Evolutionary conservation across 768 basidiomycete genomes (phyloP).

Genomic region (Fomitopsis serialis): DNA sequence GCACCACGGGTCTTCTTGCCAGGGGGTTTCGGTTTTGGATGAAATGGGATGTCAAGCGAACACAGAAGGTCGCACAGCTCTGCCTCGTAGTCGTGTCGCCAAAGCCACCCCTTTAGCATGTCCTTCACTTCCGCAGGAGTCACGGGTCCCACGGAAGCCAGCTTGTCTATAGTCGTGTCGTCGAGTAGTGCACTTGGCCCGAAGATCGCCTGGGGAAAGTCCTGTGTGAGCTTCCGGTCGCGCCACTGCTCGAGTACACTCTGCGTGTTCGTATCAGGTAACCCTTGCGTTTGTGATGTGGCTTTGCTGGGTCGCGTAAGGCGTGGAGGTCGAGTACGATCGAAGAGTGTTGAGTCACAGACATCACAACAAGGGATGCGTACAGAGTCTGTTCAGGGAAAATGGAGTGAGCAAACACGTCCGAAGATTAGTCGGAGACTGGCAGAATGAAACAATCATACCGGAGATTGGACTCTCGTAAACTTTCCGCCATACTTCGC

Average conservation of each 20-base stretch:
- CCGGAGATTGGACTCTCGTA: conserved; percentile 12
- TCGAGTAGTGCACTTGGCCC: conserved; percentile 3
- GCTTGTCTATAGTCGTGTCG: background rate
- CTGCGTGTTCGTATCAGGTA: background rate
- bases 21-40: background rate
- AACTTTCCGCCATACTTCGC: conserved; percentile 13
- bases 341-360: conserved; percentile 3
- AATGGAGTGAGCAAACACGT: too few relatives aligned
- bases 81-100: background rate
- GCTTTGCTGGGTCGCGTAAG: background rate
- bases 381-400: background rate
- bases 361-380: conserved; percentile 8
- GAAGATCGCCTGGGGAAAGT: conserved; percentile 1
- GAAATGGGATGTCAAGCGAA: background rate
- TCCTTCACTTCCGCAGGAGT: background rate
- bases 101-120: background rate
- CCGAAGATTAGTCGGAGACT: too few relatives aligned
- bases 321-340: background rate
- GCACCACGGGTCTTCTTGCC: background rate
- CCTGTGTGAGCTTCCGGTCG: background rate
- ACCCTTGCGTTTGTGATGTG: background rate
- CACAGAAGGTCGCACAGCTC: background rate
- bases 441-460: too few relatives aligned
- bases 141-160: background rate
- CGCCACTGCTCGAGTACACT: background rate